Evolutionary conservation across 257 asterid species (phyloP).

Genomic region (Anisodus tanguticus): DNA sequence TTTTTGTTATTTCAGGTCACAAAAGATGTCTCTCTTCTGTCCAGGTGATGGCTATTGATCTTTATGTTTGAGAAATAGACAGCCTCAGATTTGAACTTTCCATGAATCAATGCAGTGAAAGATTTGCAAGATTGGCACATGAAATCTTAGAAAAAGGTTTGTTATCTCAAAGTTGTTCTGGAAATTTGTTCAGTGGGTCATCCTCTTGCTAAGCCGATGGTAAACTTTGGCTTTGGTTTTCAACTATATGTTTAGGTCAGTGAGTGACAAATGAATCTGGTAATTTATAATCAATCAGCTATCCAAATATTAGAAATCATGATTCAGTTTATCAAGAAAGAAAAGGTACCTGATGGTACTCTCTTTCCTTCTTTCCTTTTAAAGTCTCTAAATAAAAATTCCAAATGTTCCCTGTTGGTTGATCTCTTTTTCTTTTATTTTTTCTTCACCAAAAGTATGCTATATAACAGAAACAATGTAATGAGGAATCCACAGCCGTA

Average conservation of each 20-base stretch:
- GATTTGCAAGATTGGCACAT: constrained; percentile 70
- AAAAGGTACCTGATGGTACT: not conserved
- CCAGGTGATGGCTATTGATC: constrained; percentile 99
- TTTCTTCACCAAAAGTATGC: not conserved
- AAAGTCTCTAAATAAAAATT: not conserved
- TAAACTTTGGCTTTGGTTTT: not conserved
- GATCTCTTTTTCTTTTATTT: not conserved
- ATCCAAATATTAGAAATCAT: not conserved
- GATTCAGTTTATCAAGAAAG: not conserved
- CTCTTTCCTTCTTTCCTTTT: not conserved
- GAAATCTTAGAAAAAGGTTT: constrained; percentile 81
- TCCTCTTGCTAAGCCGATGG: constrained; percentile 11
- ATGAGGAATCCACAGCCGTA: too few species aligned
- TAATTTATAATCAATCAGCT: not conserved
- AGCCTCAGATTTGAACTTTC: constrained; percentile 95
- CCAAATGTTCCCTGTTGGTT: not conserved
- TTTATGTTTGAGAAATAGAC: constrained; percentile 82
- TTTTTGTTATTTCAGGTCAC: constrained; percentile 66
- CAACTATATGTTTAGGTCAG: constrained; percentile 7
- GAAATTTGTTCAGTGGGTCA: not conserved
- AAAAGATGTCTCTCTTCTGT: constrained; percentile 79
- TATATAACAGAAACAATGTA: too few species aligned
- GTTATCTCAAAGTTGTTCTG: constrained; percentile 2
- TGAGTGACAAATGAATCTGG: constrained; percentile 16
- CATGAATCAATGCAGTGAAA: constrained; percentile 75